Evolutionary conservation across 805 yeast species (phyloP).

Genomic region (Kockiozyma suomiensis): DNA sequence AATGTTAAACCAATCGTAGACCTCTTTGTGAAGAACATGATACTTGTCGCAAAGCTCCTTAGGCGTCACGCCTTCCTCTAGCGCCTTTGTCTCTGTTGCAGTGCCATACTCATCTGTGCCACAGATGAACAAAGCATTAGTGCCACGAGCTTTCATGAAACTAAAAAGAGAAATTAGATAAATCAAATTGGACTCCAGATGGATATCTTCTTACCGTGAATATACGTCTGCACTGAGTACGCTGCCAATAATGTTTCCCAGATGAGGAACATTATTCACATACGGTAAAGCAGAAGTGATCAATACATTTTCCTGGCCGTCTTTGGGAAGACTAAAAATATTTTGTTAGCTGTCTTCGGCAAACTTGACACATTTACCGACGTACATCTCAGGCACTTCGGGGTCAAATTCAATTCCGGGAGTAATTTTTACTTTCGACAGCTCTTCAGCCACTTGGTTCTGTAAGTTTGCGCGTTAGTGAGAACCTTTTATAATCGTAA

Average conservation of each 20-base stretch:
- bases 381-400: constrained; percentile 24
- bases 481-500: no score
- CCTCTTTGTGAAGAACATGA: constrained; percentile 79
- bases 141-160: constrained; percentile 84
- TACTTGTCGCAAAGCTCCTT: constrained; percentile 88
- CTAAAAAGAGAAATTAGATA: constrained; percentile 44
- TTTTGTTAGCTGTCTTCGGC: not conserved
- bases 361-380: not conserved
- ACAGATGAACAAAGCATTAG: constrained; percentile 82
- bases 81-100: constrained; percentile 97
- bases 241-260: constrained; percentile 95
- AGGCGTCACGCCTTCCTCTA: constrained; percentile 91
- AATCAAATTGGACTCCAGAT: no score
- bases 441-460: constrained; percentile 16
- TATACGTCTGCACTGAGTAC: constrained; percentile 93
- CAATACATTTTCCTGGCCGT: constrained; percentile 74
- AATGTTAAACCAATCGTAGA: constrained; percentile 95
- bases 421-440: constrained; percentile 14
- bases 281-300: constrained; percentile 97
- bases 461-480: not conserved
- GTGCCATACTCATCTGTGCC: constrained; percentile 99
- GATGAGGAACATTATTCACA: constrained; percentile 97
- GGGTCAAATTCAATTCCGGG: constrained; percentile 22
- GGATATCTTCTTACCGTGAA: constrained; percentile 62
- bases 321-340: constrained; percentile 55